Base-by-base conservation (phyloP, 345 rosid genomes). In the Hevea brasiliensis region DNA sequence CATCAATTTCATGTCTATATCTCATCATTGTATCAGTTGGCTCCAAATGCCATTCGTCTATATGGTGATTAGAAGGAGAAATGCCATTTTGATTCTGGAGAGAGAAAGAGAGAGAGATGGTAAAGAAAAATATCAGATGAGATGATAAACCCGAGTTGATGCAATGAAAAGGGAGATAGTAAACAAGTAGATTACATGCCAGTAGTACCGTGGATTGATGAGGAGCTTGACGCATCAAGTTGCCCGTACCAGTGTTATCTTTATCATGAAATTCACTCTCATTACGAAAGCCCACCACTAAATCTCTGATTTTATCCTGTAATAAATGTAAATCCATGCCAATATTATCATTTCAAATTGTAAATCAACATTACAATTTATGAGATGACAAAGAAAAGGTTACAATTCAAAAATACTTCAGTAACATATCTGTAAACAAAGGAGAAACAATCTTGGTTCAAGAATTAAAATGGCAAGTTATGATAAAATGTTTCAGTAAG, bases 281-380 rank as follows among this genome's bases (percentile, higher is more conserved):
- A 37, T 68, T 65, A 68, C 74, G 80, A 80, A 76, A 67, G 79
- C 82, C 92, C 54, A 42, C 78, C 35, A 59, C 79, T 60, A 85
- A 47, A 65, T 86, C 93, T 79, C 87, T 80, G 68, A 89, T 85
- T 81, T 84, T 89, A 85, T 92, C 94, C 97, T 92, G 92, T 65
- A 61, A 72, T 47, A 57, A 17, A 68, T 47, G 29, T 70, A 72
- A 35, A 68, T 71, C 51, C 51, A 65, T 47, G 23, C 8, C 61
- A 29, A 18, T 18, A 58, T 27, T 68, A 54, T 63, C 18, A 40
- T 40, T 42, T 44, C 18, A 23, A 74, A 7, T 3, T 15, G 23
- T 35, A 50, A 15, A 7, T 24, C 56, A 53, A 37, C 32, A 51
- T 12, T 47, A 17, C 41, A 50, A 54, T 50, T 24, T 32, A 55